Conservation (phyloP, 2,329 filamentous ascomycete genomes). For the Aspergillus aculeatus region DNA sequence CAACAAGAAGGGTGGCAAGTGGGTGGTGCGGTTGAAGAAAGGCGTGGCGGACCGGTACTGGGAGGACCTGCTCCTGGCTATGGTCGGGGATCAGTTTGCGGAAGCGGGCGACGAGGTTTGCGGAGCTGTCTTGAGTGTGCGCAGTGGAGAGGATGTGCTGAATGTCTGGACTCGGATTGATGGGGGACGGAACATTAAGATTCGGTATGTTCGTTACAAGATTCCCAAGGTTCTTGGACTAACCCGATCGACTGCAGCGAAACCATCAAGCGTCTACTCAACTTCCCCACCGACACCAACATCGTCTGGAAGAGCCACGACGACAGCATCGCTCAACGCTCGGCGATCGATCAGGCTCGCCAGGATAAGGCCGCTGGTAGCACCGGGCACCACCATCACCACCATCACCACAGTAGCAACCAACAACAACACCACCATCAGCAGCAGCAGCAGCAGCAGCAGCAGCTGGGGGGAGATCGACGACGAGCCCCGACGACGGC, state of each 20-base stretch:
- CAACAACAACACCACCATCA: constrained; percentile 16
- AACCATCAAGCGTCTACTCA: constrained; percentile 86
- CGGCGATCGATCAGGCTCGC: constrained; percentile 84
- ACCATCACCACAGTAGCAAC: constrained; percentile 31
- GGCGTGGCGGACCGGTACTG: constrained; percentile 95
- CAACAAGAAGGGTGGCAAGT: constrained; percentile 94
- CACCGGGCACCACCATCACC: constrained; percentile 32
- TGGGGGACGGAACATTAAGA: constrained; percentile 90
- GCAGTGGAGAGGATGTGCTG: constrained; percentile 93
- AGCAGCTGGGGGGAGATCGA: constrained; percentile 39
- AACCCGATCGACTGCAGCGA: constrained; percentile 58
- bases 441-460: constrained; percentile 17
- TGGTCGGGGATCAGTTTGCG: constrained; percentile 90
- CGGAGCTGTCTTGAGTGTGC: constrained; percentile 87
- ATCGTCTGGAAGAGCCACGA: constrained; percentile 96
- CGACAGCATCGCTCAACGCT: constrained; percentile 88
- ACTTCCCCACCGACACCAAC: constrained; percentile 82
- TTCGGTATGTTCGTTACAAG: constrained; percentile 63
- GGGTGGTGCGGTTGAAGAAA: constrained; percentile 96
- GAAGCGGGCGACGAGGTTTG: constrained; percentile 94
- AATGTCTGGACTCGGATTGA: constrained; percentile 97
- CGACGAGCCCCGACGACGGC: constrained; percentile 37
- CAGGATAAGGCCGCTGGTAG: constrained; percentile 69
- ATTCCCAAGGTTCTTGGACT: not conserved
- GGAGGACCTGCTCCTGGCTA: constrained; percentile 87